Evolutionary conservation across 805 yeast species (phyloP).

Genomic region (Candida germanica): DNA sequence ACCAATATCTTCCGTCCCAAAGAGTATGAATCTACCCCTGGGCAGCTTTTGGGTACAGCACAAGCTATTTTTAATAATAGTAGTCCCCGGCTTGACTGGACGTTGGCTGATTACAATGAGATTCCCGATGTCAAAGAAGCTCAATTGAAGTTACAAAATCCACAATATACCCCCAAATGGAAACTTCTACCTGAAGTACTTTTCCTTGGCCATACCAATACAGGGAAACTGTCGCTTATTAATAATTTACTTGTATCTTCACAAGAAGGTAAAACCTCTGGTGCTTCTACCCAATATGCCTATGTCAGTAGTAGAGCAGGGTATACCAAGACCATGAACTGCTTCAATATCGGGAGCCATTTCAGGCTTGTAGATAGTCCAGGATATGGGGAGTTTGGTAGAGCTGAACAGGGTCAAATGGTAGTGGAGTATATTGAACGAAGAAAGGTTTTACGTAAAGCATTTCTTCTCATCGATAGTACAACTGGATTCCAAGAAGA

Average conservation of each 20-base stretch:
- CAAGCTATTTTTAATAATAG: slow-evolving; percentile 44
- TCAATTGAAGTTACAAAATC: slow-evolving; percentile 12
- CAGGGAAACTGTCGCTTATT: slow-evolving; percentile 79
- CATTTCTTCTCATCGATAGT: slow-evolving; percentile 61
- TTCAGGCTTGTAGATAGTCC: slow-evolving; percentile 80
- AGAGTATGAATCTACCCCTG: slow-evolving; percentile 11
- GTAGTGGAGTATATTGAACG: slow-evolving; percentile 60
- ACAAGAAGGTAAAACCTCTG: slow-evolving; percentile 17
- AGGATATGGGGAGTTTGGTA: slow-evolving; percentile 81
- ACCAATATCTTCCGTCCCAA: slow-evolving; percentile 18
- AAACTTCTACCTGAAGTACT: slow-evolving; percentile 63
- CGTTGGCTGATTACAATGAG: slow-evolving; percentile 47
- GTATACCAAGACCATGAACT: slow-evolving; percentile 61
- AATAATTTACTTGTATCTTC: slow-evolving; percentile 51
- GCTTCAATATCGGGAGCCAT: slow-evolving; percentile 62
- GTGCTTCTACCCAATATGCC: slow-evolving; percentile 15
- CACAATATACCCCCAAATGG: slow-evolving; percentile 10
- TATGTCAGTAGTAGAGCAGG: slow-evolving; percentile 53
- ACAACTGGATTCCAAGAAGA: slow-evolving; percentile 55
- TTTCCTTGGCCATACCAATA: slow-evolving; percentile 78
- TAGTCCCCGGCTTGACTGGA: slow-evolving; percentile 56
- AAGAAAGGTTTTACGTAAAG: slow-evolving; percentile 52
- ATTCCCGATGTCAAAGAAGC: slow-evolving; percentile 53
- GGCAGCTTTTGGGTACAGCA: slow-evolving; percentile 15
- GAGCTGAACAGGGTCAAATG: slow-evolving; percentile 62